phyloP scores from a whole-genome alignment of 768 basidiomycete genomes.

The Leccinum uliginosum region DNA sequence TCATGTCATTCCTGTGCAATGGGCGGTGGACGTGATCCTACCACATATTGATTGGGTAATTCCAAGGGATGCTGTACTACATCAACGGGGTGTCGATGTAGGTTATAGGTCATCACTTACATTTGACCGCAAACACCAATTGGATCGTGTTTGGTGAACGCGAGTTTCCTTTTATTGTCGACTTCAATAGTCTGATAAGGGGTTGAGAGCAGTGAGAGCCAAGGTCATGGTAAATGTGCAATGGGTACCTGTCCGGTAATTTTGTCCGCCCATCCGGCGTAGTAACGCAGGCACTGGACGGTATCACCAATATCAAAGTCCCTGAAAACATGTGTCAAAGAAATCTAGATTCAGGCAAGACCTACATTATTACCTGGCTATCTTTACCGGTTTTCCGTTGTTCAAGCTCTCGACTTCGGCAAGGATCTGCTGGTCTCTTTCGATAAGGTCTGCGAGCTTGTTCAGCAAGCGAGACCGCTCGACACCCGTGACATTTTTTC shows the following conservation, averaged over 20 bases:
- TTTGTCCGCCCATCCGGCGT: conserved; percentile 96
- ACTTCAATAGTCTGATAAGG: conserved; percentile 66
- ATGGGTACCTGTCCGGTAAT: conserved; percentile 72
- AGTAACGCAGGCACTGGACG: conserved; percentile 79
- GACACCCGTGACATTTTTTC: conserved; percentile 79
- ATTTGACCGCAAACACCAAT: conserved; percentile 96
- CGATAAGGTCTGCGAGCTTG: conserved; percentile 87
- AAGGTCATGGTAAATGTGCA: conserved; percentile 1
- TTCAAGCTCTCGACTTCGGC: conserved; percentile 84
- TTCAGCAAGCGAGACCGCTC: conserved; percentile 78
- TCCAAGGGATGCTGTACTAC: conserved; percentile 76
- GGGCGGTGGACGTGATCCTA: conserved; percentile 20
- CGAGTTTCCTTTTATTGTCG: conserved; percentile 74
- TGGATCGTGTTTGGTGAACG: conserved; percentile 84
- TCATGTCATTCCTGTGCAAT: conserved; percentile 1
- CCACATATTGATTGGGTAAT: conserved; percentile 89
- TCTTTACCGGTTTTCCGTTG: conserved; percentile 84
- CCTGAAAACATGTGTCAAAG: conserved; percentile 33
- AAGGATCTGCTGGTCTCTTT: conserved; percentile 75
- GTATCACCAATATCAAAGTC: conserved; percentile 80
- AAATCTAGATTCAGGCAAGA: conserved; percentile 21
- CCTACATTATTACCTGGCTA: conserved; percentile 43
- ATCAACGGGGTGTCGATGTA: conserved; percentile 8
- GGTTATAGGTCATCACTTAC: conserved; percentile 35
- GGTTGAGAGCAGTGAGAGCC: conserved; percentile 5